Base-by-base conservation (phyloP, 1,284 basidiomycete species). In the Stygiomarasmius scandens region DNA sequence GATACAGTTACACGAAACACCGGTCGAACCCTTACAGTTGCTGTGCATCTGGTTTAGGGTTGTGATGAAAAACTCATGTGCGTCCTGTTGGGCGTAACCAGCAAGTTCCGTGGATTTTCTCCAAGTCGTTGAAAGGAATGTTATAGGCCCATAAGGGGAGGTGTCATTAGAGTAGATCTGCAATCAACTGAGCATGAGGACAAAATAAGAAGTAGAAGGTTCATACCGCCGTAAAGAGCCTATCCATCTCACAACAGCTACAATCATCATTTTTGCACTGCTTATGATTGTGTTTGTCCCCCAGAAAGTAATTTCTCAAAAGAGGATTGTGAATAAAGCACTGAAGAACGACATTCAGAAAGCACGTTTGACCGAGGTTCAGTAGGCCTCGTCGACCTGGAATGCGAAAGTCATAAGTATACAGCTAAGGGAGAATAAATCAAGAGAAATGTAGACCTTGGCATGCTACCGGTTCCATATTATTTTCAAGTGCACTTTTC, bases 281-380 rank as follows among this genome's bases (percentile, higher is more conserved):
- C 64, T 76, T 77, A 66, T 75, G 73, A 68, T 91, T 89, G 69
- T 96, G 94, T 66, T 86, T 89, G 71, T 98, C 96, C 51, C 89
- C 84, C 16, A 98, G 83, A 67, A 96, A 98, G 71, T 92, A 95
- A 65, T 93, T 93, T 45, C 94, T 85, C 9, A 98, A 78, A 3
- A 98, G 78, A 0, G 96, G 96, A 66, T 98, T 99, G 73, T 95
- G 92, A 12, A 95, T 77, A 66, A 99, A 90, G n/a, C 87, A 86
- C 72, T 99, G 96, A 5, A 99, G 81, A 48, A 98, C 87, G 52
- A 92, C 93, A 61, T 95, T 96, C 68, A 99, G 80, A 75, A 95
- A 98, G 68, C 96, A 99, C 0, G 96, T 98, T 66, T 96, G 93
- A 4, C 94, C 93, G 6, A 98, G 86, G 69, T 98, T 98, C 47